Percentiles rank a stretch among this genome's conserved stretches.
These are phyloP conservation scores for Porogramme epimiltina DNA, from an alignment of 1,284 basidiomycete genomes.

Conservation along the genomic window DNA sequence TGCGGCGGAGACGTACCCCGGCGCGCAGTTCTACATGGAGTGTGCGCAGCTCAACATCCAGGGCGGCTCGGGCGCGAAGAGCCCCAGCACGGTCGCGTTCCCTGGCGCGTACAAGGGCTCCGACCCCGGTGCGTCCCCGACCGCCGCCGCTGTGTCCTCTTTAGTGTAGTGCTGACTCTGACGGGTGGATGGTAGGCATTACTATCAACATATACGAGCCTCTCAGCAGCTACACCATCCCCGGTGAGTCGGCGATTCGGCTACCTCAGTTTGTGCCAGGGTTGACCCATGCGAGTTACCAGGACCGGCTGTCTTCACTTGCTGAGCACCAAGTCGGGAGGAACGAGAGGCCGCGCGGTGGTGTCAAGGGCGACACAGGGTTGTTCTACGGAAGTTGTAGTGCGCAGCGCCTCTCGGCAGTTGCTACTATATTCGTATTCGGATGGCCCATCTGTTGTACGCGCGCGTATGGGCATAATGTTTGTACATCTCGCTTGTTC, in stretches of 20 bases:
- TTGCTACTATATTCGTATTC: no score
- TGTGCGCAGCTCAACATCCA: slow-evolving; percentile 52
- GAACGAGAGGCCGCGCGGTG: no score
- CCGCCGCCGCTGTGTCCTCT: neutral
- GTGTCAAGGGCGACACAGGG: no score
- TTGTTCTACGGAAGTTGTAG: no score
- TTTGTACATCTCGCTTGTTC: no score
- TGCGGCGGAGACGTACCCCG: slow-evolving; percentile 45
- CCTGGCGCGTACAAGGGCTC: slow-evolving; percentile 47
- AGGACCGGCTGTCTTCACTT: slow-evolving; percentile 25
- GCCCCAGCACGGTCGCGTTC: slow-evolving; percentile 50
- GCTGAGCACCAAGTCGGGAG: slow-evolving; percentile 8
- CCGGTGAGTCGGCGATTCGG: slow-evolving; percentile 20
- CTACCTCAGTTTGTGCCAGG: no score
- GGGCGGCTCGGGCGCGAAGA: slow-evolving; percentile 45
- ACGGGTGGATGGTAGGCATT: slow-evolving; percentile 16
- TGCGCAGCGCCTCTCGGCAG: no score
- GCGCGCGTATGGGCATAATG: no score
- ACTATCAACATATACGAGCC: slow-evolving; percentile 27
- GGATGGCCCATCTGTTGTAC: no score
- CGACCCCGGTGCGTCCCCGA: slow-evolving; percentile 21
- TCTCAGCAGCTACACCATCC: slow-evolving; percentile 22
- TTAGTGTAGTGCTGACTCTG: neutral
- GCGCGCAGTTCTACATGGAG: slow-evolving; percentile 59
- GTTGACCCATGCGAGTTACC: no score